Conservation (phyloP, 2,329 filamentous ascomycete species). For the Cytospora paraplurivora region DNA sequence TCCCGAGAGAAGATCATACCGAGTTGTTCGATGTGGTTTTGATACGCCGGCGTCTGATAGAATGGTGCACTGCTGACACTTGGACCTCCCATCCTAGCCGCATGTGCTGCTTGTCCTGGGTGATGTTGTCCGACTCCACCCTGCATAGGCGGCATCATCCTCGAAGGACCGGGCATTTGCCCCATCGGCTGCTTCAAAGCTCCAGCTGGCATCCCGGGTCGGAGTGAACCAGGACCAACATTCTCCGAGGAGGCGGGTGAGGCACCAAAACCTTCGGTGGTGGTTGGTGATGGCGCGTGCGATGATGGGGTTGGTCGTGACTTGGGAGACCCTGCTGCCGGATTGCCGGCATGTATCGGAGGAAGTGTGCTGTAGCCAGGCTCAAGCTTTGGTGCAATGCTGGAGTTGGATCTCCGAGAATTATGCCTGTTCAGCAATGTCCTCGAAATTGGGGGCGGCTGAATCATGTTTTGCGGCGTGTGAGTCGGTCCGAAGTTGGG, state of each 20-base stretch:
- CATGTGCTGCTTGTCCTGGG: conserved; percentile 30
- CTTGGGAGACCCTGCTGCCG: conserved; percentile 66
- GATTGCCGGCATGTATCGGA: conserved; percentile 47
- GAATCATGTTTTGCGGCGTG: conserved; percentile 68
- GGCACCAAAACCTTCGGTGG: conserved; percentile 48
- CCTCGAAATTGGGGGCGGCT: conserved; percentile 76
- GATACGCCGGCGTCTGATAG: conserved; percentile 81
- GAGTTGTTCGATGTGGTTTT: conserved; percentile 92
- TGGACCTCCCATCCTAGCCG: conserved; percentile 36
- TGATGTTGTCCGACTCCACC: conserved; percentile 20
- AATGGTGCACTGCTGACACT: conserved; percentile 55
- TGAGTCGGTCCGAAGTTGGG: conserved; percentile 74
- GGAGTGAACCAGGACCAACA: conserved; percentile 44
- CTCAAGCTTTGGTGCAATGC: conserved; percentile 75
- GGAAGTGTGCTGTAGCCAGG: conserved; percentile 51
- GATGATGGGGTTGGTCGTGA: conserved; percentile 82
- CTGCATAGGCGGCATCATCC: conserved; percentile 37
- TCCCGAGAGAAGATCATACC: conserved; percentile 59
- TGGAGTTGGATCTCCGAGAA: conserved; percentile 69
- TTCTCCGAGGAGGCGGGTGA: conserved; percentile 49
- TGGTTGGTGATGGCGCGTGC: conserved; percentile 63
- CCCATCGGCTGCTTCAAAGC: conserved; percentile 46
- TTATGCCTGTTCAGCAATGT: conserved; percentile 80
- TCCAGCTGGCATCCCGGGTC: conserved; percentile 42
- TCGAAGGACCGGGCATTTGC: conserved; percentile 38